phyloP scores from a whole-genome alignment of 78 protist genomes.

The Tieghemostelium lacteum region DNA sequence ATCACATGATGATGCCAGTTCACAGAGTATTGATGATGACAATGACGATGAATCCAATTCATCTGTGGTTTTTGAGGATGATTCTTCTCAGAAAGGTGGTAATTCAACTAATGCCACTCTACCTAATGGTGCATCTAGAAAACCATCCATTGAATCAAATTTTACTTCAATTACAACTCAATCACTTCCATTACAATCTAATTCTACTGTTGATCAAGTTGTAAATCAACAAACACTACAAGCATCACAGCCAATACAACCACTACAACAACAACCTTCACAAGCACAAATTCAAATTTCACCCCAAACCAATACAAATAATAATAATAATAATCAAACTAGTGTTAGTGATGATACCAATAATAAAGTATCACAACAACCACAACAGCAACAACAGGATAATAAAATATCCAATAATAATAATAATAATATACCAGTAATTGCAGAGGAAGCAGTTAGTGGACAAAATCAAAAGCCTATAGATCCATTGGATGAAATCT shows the following conservation, averaged over 20 bases:
- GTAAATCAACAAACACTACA: not conserved
- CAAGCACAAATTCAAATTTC: not conserved
- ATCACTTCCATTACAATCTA: constrained; percentile 11
- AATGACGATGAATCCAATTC: constrained; percentile 25
- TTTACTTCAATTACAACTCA: not conserved
- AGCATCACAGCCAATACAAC: too few relatives aligned
- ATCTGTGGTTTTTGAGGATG: too few relatives aligned
- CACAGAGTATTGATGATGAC: constrained; percentile 68
- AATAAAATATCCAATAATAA: not conserved
- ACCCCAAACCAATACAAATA: not conserved
- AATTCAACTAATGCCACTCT: not conserved
- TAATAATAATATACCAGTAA: not conserved
- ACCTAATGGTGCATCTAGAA: not conserved
- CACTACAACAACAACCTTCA: not conserved
- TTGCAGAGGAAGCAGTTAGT: not conserved
- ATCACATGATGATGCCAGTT: constrained; percentile 65
- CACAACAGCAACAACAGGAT: constrained; percentile 1
- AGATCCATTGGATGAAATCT: constrained; percentile 53
- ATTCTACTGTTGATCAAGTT: too few relatives aligned
- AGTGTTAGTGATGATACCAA: not conserved
- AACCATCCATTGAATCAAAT: too few relatives aligned
- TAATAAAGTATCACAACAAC: constrained; percentile 1
- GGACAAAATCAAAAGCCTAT: not conserved
- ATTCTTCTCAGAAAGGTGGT: not conserved
- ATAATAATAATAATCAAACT: constrained; percentile 4